Evolutionary conservation across 495 filamentous ascomycete genomes (phyloP).

Genomic region (Lindgomyces ingoldianus): DNA sequence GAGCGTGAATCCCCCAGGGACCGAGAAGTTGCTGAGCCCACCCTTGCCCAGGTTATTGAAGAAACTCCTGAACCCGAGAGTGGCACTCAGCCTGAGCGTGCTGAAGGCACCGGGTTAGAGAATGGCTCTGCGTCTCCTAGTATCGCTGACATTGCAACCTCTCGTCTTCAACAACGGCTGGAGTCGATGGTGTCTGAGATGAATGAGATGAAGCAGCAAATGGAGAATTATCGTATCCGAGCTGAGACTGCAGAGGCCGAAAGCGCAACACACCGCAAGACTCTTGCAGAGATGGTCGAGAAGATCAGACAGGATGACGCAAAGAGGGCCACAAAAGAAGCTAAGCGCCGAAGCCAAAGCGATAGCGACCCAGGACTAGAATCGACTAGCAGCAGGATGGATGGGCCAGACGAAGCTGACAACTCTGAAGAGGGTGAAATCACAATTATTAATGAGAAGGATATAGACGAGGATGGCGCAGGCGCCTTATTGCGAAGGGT

Average conservation of each 20-base stretch:
- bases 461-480: conserved; percentile 13
- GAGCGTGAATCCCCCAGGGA: conserved; percentile 54
- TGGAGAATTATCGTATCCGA: conserved; percentile 72
- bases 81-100: conserved; percentile 45
- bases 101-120: conserved; percentile 50
- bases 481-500: conserved; percentile 36
- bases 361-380: conserved; percentile 14
- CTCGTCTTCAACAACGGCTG: conserved; percentile 66
- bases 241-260: conserved; percentile 82
- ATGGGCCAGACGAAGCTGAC: conserved; percentile 14
- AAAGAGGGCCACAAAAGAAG: conserved; percentile 39
- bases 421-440: conserved; percentile 31
- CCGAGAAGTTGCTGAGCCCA: conserved; percentile 34
- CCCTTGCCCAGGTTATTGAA: conserved; percentile 33
- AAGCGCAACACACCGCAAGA: conserved; percentile 63
- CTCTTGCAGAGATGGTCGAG: conserved; percentile 85
- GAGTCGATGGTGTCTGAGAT: conserved; percentile 82
- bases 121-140: conserved; percentile 41
- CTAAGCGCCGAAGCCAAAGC: conserved; percentile 21
- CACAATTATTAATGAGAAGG: conserved; percentile 32
- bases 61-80: conserved; percentile 21
- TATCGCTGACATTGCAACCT: conserved; percentile 23
- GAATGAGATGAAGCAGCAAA: conserved; percentile 75
- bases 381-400: background rate
- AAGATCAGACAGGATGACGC: conserved; percentile 70